These are phyloP conservation scores for Forsythia suspensa DNA, from an alignment of 257 asterid genomes.

Conservation along the genomic window DNA sequence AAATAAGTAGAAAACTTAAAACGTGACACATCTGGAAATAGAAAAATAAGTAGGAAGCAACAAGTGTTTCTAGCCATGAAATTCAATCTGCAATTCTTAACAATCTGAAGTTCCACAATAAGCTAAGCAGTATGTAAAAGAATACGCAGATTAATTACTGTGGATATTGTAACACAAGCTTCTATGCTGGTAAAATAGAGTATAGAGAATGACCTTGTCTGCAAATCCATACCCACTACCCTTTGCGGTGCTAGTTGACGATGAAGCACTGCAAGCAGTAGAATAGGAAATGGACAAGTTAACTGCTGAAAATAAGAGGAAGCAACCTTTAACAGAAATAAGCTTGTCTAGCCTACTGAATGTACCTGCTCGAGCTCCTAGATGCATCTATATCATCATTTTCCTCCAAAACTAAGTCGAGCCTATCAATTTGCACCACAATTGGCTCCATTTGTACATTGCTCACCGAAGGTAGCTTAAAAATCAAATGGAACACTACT, in stretches of 20 bases:
- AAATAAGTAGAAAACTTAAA: background rate
- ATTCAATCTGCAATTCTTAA: slow-evolving; percentile 9
- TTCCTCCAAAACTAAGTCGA: slow-evolving; percentile 92
- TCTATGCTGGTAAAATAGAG: slow-evolving; percentile 11
- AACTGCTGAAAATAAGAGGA: slow-evolving; percentile 18
- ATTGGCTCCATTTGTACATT: slow-evolving; percentile 93
- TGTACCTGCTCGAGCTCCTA: slow-evolving; percentile 65
- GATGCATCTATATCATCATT: slow-evolving; percentile 67
- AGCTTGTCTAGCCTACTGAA: slow-evolving; percentile 24
- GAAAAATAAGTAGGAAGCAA: background rate
- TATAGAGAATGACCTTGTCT: slow-evolving; percentile 69
- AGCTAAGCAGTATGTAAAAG: background rate
- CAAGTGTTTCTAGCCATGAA: slow-evolving; percentile 5
- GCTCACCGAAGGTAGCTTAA: slow-evolving; percentile 96
- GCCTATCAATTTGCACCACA: slow-evolving; percentile 84
- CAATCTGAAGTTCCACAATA: slow-evolving; percentile 17
- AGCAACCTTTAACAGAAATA: slow-evolving; percentile 20
- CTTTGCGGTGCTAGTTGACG: slow-evolving; percentile 57
- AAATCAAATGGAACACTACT: slow-evolving; percentile 22
- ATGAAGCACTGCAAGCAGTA: slow-evolving; percentile 44
- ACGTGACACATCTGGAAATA: background rate
- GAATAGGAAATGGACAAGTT: slow-evolving; percentile 19
- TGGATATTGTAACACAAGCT: slow-evolving; percentile 18
- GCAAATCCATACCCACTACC: slow-evolving; percentile 93
- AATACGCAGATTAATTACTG: slow-evolving; percentile 6